Evolutionary conservation across 2,329 filamentous ascomycete species (phyloP), one percentile per base, ranked within the genome.

Genomic region (Dothiorella sarmentorum): DNA sequence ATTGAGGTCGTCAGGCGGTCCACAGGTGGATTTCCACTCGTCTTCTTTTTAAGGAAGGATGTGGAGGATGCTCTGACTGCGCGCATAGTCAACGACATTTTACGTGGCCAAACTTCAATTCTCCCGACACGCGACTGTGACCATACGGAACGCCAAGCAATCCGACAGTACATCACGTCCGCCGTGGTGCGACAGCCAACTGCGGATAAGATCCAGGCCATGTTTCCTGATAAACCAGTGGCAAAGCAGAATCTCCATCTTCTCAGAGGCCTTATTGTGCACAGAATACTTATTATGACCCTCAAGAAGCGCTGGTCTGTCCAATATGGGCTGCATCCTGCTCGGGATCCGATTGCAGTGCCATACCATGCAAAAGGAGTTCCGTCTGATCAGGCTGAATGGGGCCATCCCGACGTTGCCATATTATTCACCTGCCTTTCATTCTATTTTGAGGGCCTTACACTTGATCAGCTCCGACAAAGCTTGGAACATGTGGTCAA

Each of bases 281-380:
- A 85, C 57, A 74, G 81, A 0, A 83, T 91, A 2, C 68, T 91
- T 0, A 66, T 82, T 1, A 79, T 85, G 24, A 80, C 77, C 2
- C 65, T 88, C 0, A 81, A 82, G 52, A 89, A 88, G 66, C 73
- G 84, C 3, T 89, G 82, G 82, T 85, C 86, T 26, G 86, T 91
- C 0, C 77, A 84, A 42, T 91, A 77, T 61, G 76, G 77, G 0
- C 62, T 77, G 0, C 68, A 75, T 58, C 67, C 81, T 0, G 44
- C 61, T 0, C 76, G 87, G 13, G 75, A 79, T 38, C 83, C 84
- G 0, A 80, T 88, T 4, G 86, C 87, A 0, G 87, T 90, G 0
- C 87, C 86, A 0, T 89, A 79, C 53, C 61, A 40, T 72, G 0
- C 55, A 1, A 61, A 61, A 9, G 59, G 59, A 9, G 55, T 89